Evolutionary conservation across 352 stramenopile genomes (phyloP).

Genomic region (Globisporangium polare): DNA sequence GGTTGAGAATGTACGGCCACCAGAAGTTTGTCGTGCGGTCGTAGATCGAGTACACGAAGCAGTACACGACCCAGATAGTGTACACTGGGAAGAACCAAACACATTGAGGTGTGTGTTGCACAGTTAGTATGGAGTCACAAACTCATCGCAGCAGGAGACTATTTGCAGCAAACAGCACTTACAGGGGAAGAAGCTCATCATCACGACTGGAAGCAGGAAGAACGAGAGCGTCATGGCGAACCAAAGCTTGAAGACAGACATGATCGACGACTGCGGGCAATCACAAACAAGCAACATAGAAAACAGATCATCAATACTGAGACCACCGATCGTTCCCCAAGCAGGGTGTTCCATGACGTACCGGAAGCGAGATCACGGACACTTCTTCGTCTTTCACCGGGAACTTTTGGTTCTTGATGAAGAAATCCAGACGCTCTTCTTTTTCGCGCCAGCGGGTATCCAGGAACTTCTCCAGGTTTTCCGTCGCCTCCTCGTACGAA

Average conservation of each 20-base stretch:
- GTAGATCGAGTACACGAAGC: constrained; percentile 80
- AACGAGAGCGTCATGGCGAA: constrained; percentile 58
- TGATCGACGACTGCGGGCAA: constrained; percentile 46
- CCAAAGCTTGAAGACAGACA: constrained; percentile 71
- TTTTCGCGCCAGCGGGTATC: constrained; percentile 76
- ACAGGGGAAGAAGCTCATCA: constrained; percentile 80
- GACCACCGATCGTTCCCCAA: background rate
- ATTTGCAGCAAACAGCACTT: constrained; percentile 16
- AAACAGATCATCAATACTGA: background rate
- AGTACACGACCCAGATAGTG: constrained; percentile 77
- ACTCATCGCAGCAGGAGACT: background rate
- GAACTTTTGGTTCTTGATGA: constrained; percentile 72
- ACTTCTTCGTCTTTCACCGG: constrained; percentile 28
- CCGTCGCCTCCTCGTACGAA: constrained; percentile 48
- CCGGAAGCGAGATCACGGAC: constrained; percentile 34
- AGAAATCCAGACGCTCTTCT: constrained; percentile 67
- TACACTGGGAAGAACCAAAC: constrained; percentile 43
- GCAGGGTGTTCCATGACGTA: constrained; percentile 1
- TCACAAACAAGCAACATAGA: background rate
- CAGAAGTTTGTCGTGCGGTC: constrained; percentile 82
- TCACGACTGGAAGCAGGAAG: constrained; percentile 66
- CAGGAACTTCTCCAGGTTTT: constrained; percentile 55
- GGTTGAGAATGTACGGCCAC: constrained; percentile 85
- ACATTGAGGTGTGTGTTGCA: background rate
- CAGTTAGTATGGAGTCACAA: background rate